A percentile compares a stretch with the other conserved stretches of the same genome.
Evolutionary conservation across 2,329 filamentous ascomycete genomes (phyloP).

Genomic region (Scolecobasidium constrictum): DNA sequence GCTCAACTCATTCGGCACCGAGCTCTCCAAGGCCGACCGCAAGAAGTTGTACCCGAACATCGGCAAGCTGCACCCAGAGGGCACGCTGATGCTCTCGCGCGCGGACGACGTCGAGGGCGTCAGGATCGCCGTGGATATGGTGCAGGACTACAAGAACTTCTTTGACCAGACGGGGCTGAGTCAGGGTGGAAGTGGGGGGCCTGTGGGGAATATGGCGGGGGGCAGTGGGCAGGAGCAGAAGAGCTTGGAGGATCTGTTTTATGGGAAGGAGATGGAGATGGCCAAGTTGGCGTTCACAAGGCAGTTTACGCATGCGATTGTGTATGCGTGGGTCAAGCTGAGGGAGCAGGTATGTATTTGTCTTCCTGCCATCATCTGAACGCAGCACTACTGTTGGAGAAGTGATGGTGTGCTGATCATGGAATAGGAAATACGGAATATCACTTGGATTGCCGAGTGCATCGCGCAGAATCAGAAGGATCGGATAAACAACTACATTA

Average conservation of each 20-base stretch:
- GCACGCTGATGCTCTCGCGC: slow-evolving; percentile 84
- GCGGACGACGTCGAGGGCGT: slow-evolving; percentile 95
- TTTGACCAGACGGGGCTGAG: slow-evolving; percentile 84
- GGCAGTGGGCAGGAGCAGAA: slow-evolving; percentile 71
- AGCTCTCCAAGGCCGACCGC: slow-evolving; percentile 83
- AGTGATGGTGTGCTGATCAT: background rate
- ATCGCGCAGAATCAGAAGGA: slow-evolving; percentile 99
- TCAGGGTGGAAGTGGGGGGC: slow-evolving; percentile 55
- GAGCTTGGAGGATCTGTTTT: slow-evolving; percentile 95
- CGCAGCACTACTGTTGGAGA: slow-evolving; percentile 1
- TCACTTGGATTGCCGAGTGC: slow-evolving; percentile 98
- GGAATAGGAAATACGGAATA: slow-evolving; percentile 89
- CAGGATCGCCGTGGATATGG: slow-evolving; percentile 81
- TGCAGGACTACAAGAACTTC: slow-evolving; percentile 88
- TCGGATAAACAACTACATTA: slow-evolving; percentile 96
- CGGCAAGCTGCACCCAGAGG: slow-evolving; percentile 85
- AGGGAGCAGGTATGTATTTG: slow-evolving; percentile 71
- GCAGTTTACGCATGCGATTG: slow-evolving; percentile 89
- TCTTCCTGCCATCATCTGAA: too few species aligned
- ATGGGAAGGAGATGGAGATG: slow-evolving; percentile 99
- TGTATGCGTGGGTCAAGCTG: slow-evolving; percentile 96
- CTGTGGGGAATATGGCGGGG: slow-evolving; percentile 75
- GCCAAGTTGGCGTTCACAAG: slow-evolving; percentile 90
- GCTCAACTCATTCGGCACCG: slow-evolving; percentile 95
- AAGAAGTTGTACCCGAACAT: slow-evolving; percentile 95